Conservation (phyloP, 176 grass and related monocot genomes). For the Phoenix dactylifera region DNA sequence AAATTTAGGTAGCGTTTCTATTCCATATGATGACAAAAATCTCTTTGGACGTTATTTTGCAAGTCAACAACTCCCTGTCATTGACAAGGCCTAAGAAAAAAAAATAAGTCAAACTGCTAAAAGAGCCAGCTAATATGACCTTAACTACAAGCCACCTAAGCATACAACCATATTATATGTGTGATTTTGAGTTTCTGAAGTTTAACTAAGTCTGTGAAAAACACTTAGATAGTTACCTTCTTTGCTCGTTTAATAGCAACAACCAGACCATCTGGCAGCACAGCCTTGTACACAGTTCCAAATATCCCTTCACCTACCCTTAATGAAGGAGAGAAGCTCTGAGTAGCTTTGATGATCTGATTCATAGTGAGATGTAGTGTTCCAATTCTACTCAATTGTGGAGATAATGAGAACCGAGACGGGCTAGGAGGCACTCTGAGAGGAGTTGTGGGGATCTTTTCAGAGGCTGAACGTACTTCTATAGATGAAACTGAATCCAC, state of each 20-base stretch:
- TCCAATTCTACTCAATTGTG: slow-evolving; percentile 62
- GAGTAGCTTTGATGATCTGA: slow-evolving; percentile 86
- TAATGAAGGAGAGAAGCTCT: slow-evolving; percentile 69
- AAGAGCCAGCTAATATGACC: no score
- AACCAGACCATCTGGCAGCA: slow-evolving; percentile 59
- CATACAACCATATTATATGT: no score
- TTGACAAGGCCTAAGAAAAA: no score
- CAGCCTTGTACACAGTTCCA: slow-evolving; percentile 80
- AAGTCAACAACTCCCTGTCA: no score
- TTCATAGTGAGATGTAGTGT: slow-evolving; percentile 51
- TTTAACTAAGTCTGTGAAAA: not conserved
- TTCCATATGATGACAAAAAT: no score
- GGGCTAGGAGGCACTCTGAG: slow-evolving; percentile 89
- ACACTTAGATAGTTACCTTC: slow-evolving; percentile 56
- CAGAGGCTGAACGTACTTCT: slow-evolving; percentile 63
- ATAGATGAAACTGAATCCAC: slow-evolving; percentile 57
- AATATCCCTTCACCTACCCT: slow-evolving; percentile 95
- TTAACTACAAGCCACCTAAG: no score
- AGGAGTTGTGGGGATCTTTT: slow-evolving; percentile 66
- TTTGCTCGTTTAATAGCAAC: slow-evolving; percentile 95
- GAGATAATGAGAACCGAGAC: slow-evolving; percentile 83
- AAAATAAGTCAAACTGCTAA: no score
- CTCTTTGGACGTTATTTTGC: no score
- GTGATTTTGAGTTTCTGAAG: no score
- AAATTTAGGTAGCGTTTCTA: no score